Evolutionary conservation across 441 rosid genomes (phyloP).

Genomic region (Erysimum cheiri): DNA sequence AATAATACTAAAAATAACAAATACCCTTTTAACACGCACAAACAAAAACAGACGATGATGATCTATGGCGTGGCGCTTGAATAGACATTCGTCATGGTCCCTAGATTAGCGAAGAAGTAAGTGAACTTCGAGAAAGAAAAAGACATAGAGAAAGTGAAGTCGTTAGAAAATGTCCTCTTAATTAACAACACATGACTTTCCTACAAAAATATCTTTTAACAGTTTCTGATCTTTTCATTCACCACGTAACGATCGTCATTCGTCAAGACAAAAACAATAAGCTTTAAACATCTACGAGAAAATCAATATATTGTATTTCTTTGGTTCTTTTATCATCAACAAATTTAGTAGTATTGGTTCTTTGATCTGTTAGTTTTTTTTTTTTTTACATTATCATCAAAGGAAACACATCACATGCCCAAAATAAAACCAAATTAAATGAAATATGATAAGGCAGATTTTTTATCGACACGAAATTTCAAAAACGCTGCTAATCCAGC

Average conservation of each 20-base stretch:
- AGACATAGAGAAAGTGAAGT: constrained; percentile 12
- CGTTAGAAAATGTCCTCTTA: not conserved
- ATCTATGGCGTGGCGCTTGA: constrained; percentile 29
- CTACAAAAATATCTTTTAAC: not conserved
- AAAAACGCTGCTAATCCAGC: constrained; percentile 26
- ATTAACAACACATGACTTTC: constrained; percentile 21
- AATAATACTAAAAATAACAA: not conserved
- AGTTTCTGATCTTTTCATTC: not conserved
- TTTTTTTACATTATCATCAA: not conserved
- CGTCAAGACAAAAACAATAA: constrained; percentile 3
- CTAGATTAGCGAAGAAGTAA: constrained; percentile 16
- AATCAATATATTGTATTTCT: not conserved
- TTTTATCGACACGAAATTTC: not conserved
- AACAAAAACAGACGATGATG: not conserved
- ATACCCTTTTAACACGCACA: not conserved
- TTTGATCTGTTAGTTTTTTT: not conserved
- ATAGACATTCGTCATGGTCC: constrained; percentile 29
- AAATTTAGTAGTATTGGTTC: not conserved
- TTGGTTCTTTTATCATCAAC: not conserved
- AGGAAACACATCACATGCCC: constrained; percentile 41
- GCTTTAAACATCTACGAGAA: constrained; percentile 9
- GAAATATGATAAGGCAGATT: constrained; percentile 26
- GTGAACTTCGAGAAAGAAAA: constrained; percentile 20
- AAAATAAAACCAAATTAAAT: constrained; percentile 10
- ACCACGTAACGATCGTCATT: constrained; percentile 14